Evolutionary conservation across 2,329 filamentous ascomycete species (phyloP), one percentile per base, ranked within the genome.

Genomic region (Lanzia echinophila): DNA sequence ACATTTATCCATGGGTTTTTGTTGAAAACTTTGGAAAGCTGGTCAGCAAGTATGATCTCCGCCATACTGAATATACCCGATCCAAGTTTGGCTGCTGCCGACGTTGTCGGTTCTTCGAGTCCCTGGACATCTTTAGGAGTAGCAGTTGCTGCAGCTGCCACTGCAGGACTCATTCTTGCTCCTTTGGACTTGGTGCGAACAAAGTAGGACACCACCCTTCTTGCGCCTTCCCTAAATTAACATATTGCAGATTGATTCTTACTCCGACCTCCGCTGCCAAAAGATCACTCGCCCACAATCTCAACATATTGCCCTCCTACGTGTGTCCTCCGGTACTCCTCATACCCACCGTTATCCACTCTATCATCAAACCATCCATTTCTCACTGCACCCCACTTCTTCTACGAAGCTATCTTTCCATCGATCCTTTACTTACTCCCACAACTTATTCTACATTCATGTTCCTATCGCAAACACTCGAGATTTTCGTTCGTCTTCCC

Each of bases 121-220:
- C 91, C 92, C 0, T 81, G 90, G 74, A 83, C 84, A 0, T 94
- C 89, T 0, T 76, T 99, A 2, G 81, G 84, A 54, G 85, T 97
- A 24, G 81, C 82, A 7, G 79, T 81, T 3, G 70, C 78, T 0
- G 82, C 82, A 1, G 81, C 83, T 6, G 81, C 83, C 8, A 81
- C 86, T 6, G 90, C 92, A 0, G 89, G 90, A 4, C 74, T 96
- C 10, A 75, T 91, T 22, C 82, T 99, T 13, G 83, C 91, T 1
- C 94, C 94, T 0, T 77, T 99, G 44, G 94, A 99, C 68, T 82
- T 96, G 32, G 84, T 96, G 43, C 86, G 94, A 62, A 97, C 92
- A 47, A 81, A 80, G 66, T 72, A 64, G 48, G 61, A 52, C 17
- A 10, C 19, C 19, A 3, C 31, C 5, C 32, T 28, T 31, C 34